Evolutionary conservation across 352 stramenopile species (phyloP).

Genomic region (Globisporangium spiculum): DNA sequence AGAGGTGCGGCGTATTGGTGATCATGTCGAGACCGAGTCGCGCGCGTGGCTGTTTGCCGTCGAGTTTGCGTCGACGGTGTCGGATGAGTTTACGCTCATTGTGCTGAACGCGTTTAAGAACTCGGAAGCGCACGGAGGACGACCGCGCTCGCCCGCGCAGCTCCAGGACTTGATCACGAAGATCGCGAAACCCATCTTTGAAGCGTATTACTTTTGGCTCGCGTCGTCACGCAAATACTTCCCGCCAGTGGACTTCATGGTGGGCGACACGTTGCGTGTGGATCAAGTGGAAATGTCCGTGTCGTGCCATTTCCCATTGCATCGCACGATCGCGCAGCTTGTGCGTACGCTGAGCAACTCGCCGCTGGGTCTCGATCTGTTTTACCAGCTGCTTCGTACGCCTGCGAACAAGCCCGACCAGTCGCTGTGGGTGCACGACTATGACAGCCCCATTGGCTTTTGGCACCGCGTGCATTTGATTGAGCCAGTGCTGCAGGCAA

Average conservation of each 20-base stretch:
- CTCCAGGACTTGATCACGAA: constrained; percentile 41
- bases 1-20: constrained; percentile 55
- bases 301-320: constrained; percentile 79
- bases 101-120: constrained; percentile 78
- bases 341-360: constrained; percentile 70
- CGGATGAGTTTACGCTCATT: constrained; percentile 77
- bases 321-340: constrained; percentile 72
- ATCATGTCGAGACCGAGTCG: constrained; percentile 77
- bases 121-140: constrained; percentile 17
- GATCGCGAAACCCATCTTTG: constrained; percentile 63
- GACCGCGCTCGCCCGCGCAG: constrained; percentile 7
- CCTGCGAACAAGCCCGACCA: constrained; percentile 21
- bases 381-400: constrained; percentile 50
- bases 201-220: constrained; percentile 82
- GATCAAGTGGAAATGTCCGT: constrained; percentile 65
- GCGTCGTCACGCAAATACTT: constrained; percentile 76
- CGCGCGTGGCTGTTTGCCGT: constrained; percentile 81
- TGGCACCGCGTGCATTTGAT: constrained; percentile 83
- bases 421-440: constrained; percentile 59
- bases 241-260: constrained; percentile 50
- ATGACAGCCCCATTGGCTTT: constrained; percentile 60
- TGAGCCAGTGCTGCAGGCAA: constrained; percentile 71
- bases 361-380: constrained; percentile 45
- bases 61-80: constrained; percentile 82
- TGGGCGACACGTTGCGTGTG: constrained; percentile 47